Evolutionary conservation across 2,329 filamentous ascomycete species (phyloP), one percentile per base, ranked within the genome.

Genomic region (Fusarium sp.): DNA sequence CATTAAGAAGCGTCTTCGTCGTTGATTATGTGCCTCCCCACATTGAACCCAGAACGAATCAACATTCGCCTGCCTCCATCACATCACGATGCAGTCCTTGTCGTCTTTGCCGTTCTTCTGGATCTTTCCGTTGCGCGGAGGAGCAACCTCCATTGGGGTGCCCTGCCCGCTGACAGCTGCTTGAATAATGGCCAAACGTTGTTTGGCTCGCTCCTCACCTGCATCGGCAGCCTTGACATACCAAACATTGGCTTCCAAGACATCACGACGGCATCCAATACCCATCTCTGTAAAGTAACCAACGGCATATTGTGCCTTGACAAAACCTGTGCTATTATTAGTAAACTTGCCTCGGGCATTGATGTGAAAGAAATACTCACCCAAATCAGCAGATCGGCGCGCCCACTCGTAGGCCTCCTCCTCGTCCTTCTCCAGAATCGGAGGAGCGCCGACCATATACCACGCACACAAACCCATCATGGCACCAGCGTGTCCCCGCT

Each of bases 381-480:
- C 94, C 71, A 91, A 85, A 67, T 96, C 91, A 32, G 95, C 95
- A 57, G 96, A 93, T 76, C 91, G 90, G 75, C 90, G 90, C 18
- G 96, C 94, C 96, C 96, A 99, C 79, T 97, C 94, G 76, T 97
- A 98, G 12, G 96, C 96, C 80, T 99, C 96, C 73, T 92, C 91
- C 79, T 98, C 95, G 75, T 99, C 95, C 81, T 96, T 97, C 65
- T 97, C 94, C 24, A 99, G 83, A 16, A 98, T 90, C 0, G 94
- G 94, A 72, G 94, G 92, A 3, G 96, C 96, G 13, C 96, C 96
- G 42, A 98, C 92, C 86, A 98, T 92, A 80, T 98, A 99, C 96
- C 96, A 99, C 13, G 96, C 96, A 81, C 96, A 99, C 11, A 99
- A 85, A 7, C 95, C 95, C 94, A 99, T 97, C 94, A 98, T 98